phyloP scores from a whole-genome alignment of 768 basidiomycete species.

The Pilatotrama ljubarskyi region DNA sequence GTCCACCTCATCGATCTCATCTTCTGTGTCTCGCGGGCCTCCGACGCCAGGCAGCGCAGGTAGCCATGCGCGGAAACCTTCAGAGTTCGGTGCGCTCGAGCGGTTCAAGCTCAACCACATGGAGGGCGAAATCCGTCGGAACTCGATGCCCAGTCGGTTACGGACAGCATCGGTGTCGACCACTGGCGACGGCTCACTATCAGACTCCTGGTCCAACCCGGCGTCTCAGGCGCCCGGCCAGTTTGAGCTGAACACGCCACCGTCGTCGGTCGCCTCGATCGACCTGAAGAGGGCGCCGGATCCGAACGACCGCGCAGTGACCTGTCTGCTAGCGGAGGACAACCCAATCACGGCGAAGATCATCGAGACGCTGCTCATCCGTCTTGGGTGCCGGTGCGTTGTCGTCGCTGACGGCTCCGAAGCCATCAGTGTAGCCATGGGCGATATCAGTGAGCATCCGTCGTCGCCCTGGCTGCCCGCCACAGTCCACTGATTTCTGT shows the following conservation, averaged over 20 bases:
- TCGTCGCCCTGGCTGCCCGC: slow-evolving; percentile 3
- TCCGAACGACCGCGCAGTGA: slow-evolving; percentile 84
- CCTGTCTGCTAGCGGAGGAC: slow-evolving; percentile 93
- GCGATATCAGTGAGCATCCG: slow-evolving; percentile 83
- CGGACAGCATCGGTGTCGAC: slow-evolving; percentile 85
- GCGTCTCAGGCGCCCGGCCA: slow-evolving; percentile 40
- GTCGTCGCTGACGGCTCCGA: slow-evolving; percentile 96
- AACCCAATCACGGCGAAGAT: slow-evolving; percentile 99
- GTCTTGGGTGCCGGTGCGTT: slow-evolving; percentile 93
- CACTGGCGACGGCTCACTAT: slow-evolving; percentile 74
- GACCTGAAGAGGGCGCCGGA: slow-evolving; percentile 77
- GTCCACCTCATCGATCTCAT: slow-evolving; percentile 88
- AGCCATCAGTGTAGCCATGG: slow-evolving; percentile 96
- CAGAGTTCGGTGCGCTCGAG: slow-evolving; percentile 85
- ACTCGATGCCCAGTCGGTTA: slow-evolving; percentile 83
- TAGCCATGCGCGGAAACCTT: slow-evolving; percentile 80
- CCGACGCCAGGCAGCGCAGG: slow-evolving; percentile 65
- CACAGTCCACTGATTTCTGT: slow-evolving; percentile 28
- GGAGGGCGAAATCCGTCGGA: slow-evolving; percentile 74
- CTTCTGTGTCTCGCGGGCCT: slow-evolving; percentile 81
- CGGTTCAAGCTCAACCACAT: slow-evolving; percentile 84
- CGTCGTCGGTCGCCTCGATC: slow-evolving; percentile 84
- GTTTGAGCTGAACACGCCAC: slow-evolving; percentile 63
- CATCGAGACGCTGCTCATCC: slow-evolving; percentile 89
- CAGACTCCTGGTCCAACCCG: slow-evolving; percentile 70